Evolutionary conservation across 2,329 filamentous ascomycete species (phyloP), one percentile per base, ranked within the genome.

Genomic region (Aspergillus brasiliensis): DNA sequence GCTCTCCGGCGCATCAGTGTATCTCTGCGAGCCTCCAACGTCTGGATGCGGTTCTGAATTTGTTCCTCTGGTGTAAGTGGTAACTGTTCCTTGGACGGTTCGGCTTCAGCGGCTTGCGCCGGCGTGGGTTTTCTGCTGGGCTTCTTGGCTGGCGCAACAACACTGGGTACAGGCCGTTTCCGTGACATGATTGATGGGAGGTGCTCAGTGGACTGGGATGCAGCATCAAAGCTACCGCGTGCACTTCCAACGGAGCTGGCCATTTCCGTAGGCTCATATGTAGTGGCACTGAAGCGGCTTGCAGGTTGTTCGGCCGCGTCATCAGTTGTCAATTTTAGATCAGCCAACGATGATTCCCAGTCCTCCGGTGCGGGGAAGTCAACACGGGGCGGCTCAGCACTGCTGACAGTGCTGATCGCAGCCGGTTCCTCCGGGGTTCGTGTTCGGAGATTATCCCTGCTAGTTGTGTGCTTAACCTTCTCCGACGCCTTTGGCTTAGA

Each of bases 271-370:
- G 86, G 84, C 23, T 83, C 81, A 67, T 84, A 87, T 2, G 86
- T 89, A 7, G 85, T 87, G 63, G 84, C 78, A 73, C 86, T 90
- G 72, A 89, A 90, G 48, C 84, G 83, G 51, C 86, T 89, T 2
- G 78, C 73, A 5, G 85, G 84, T 58, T 85, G 82, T 11, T 77
- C 74, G 78, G 81, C 51, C 28, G 63, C 40, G 17, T 63, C 62
- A 55, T 65, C 57, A 27, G 57, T 60, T 28, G 62, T 82, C 38
- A 82, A 69, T 46, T 79, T 75, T 51, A 77, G 64, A 25, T 72
- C 67, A 27, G 72, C 66, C 49, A 75, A 58, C 17, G 66, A 64
- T 67, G 74, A 57, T 69, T 77, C 58, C 67, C 75, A 65, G 66
- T 72, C 60, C 57, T 72, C 60, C 56, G 73, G 57, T 68, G 56